Base-by-base conservation (phyloP, 1,284 basidiomycete genomes). In the Cystobasidium pallidum region DNA sequence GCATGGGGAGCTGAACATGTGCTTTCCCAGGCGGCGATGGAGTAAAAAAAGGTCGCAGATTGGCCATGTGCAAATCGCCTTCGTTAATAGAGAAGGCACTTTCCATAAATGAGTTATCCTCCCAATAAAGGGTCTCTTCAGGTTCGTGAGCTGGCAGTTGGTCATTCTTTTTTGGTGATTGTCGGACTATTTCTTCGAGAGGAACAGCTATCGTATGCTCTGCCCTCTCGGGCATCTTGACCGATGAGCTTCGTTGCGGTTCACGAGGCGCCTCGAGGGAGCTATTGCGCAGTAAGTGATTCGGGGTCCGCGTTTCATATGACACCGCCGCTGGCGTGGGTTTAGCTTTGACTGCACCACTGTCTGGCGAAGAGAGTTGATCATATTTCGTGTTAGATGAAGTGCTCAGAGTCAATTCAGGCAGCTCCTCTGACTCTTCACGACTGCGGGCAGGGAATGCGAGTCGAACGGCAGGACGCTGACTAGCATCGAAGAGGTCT, bases 401-500 rank as follows among this genome's bases (percentile, higher is more conserved):
- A 24, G 49, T 51, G 24, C 49, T n/a, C n/a, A 28, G 49, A 24
- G 3, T 51, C 49, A 51, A 21, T 17, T 57, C 54, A 15, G 54
- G 54, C 26, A 57, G n/a, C 30, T 57, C 54, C 17, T 57, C 54
- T n/a, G 54, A 8, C n/a, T 57, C 54, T 34, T 57, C 54, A 21
- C 17, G 30, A 57, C 13, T 3, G n/a, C 4, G 32, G 13, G 8
- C n/a, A 34, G 30, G 1, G 36, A 17, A 36, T 10, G 4, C 19
- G 13, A 10, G 0, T 4, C 15, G 17, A n/a, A 7, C 8, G 10
- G 47, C 21, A 21, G 62, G 47, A 13, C 34, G 47, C 30, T 64
- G 62, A 13, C 28, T 64, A 6, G 45, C 47, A 30, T 49, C 34
- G 45, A 64, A 64, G 7, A 64, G 62, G 30, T 64, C 47, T 21